Evolutionary conservation across 257 asterid species (phyloP).

Genomic region (Sherardia arvensis): DNA sequence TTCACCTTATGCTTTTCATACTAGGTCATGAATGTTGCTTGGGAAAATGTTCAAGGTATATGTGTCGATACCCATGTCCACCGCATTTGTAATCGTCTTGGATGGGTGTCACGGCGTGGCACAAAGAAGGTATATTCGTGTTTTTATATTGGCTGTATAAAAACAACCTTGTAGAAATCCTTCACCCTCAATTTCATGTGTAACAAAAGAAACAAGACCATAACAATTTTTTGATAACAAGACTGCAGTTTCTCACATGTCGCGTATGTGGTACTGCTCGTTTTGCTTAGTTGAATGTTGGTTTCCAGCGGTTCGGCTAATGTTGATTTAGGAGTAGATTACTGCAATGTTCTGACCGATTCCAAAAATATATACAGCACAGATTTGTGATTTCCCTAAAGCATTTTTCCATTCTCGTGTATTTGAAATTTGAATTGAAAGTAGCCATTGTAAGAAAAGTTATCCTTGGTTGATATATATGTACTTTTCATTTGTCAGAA

Average conservation of each 20-base stretch:
- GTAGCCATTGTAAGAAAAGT: not conserved
- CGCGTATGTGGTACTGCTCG: not conserved
- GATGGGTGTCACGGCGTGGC: slow-evolving; percentile 87
- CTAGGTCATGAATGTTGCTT: slow-evolving; percentile 92
- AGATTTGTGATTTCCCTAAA: not conserved
- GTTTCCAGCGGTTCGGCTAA: not conserved
- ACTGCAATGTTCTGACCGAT: not conserved
- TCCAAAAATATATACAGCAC: not conserved
- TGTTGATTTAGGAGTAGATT: not conserved
- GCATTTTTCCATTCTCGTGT: not conserved
- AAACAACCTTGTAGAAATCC: not conserved
- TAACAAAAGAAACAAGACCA: not conserved
- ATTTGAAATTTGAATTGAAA: not conserved
- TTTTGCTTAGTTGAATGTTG: not conserved
- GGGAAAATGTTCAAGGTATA: slow-evolving; percentile 96
- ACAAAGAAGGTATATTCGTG: slow-evolving; percentile 49
- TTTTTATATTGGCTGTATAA: not conserved
- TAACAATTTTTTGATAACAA: not conserved
- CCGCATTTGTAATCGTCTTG: slow-evolving; percentile 89
- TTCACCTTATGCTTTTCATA: not conserved
- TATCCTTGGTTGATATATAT: not conserved
- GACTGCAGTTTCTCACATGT: not conserved
- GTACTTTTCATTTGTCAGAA: slow-evolving; percentile 27
- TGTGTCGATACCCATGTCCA: slow-evolving; percentile 99
- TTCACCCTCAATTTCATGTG: not conserved